Conservation (phyloP, 768 basidiomycete genomes). For the Scleroderma bovista region DNA sequence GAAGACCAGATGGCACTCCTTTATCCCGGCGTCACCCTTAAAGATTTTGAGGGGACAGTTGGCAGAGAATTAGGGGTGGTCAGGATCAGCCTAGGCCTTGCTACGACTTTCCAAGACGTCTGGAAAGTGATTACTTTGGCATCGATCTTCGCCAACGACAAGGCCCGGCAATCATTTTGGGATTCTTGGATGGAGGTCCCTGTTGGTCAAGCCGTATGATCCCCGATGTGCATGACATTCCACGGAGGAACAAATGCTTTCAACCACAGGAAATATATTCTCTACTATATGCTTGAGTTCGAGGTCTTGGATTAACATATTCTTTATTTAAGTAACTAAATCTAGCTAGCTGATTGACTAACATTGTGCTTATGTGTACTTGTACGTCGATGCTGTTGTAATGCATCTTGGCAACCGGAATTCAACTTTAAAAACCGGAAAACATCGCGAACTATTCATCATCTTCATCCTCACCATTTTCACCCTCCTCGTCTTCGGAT, state of each 20-base stretch:
- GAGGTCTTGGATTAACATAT: neutral
- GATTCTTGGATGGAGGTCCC: constrained; percentile 31
- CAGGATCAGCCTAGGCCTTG: constrained; percentile 73
- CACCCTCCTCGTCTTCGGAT: constrained; percentile 83
- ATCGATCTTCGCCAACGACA: constrained; percentile 37
- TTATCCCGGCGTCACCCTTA: constrained; percentile 52
- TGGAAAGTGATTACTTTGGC: constrained; percentile 53
- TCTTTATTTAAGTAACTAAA: neutral
- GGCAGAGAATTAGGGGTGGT: constrained; percentile 72
- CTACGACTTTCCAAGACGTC: constrained; percentile 72
- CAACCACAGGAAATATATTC: too few species aligned
- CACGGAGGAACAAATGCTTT: too few species aligned
- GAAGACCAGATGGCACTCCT: constrained; percentile 58
- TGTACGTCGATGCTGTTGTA: neutral
- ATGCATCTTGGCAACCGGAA: too few species aligned
- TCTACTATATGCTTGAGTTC: too few species aligned
- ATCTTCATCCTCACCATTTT: constrained; percentile 40
- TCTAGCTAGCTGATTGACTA: neutral
- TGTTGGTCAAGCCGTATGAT: constrained; percentile 32
- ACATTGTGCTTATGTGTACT: neutral
- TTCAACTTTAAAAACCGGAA: too few species aligned
- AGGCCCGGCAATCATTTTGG: constrained; percentile 36
- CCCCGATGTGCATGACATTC: neutral
- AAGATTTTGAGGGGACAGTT: constrained; percentile 54
- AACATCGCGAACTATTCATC: constrained; percentile 3